Evolutionary conservation across 169 alveolate species (phyloP).

Genomic region (Perkinsus marinus): DNA sequence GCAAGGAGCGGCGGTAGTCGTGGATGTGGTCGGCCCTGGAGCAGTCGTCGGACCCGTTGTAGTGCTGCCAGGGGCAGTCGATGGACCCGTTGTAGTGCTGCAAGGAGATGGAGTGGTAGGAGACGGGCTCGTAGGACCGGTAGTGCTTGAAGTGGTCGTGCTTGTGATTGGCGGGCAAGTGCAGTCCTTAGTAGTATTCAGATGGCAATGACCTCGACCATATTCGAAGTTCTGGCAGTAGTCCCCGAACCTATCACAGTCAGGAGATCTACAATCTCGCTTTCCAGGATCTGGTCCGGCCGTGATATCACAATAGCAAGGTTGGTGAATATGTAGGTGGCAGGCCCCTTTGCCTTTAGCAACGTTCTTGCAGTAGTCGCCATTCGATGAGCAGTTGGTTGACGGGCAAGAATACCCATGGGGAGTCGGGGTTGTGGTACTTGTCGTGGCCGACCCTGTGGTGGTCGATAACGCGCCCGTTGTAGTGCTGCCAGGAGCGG

Average conservation of each 20-base stretch:
- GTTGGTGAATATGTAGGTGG: not conserved
- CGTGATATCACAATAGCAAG: not conserved
- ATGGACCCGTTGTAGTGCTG: not conserved
- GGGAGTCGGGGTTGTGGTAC: not conserved
- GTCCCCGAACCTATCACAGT: not conserved
- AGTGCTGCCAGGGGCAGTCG: not conserved
- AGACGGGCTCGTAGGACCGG: not conserved
- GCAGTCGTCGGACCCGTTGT: not conserved
- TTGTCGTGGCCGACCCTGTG: not conserved
- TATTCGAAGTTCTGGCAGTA: not conserved
- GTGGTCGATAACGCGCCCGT: not conserved
- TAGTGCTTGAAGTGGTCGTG: not conserved
- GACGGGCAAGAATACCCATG: not conserved
- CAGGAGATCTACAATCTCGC: not conserved
- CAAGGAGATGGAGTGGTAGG: too few relatives aligned
- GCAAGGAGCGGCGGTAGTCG: not conserved
- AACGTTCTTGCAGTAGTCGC: not conserved
- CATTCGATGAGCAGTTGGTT: not conserved
- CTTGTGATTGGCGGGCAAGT: not conserved
- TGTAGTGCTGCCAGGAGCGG: not conserved
- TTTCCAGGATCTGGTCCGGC: not conserved
- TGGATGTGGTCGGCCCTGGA: not conserved
- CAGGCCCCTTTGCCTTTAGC: not conserved
- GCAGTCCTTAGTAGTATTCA: not conserved
- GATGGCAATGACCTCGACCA: not conserved